Conservation (phyloP, 1,284 basidiomycete genomes). For the Rhodotorula sp. region DNA sequence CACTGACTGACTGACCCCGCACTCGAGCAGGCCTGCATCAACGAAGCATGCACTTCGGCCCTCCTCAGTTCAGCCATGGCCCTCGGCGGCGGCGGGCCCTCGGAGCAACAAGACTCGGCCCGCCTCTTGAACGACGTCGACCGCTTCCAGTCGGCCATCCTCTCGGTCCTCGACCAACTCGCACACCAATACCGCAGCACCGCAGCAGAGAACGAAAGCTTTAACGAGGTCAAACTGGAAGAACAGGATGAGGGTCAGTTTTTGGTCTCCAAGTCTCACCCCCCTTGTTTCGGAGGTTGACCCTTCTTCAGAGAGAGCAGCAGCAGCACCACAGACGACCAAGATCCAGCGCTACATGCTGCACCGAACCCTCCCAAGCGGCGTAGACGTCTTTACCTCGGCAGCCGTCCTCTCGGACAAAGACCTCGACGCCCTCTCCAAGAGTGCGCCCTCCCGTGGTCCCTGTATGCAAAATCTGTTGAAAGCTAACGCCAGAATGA, state of each 20-base stretch:
- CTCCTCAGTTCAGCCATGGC: constrained; percentile 20
- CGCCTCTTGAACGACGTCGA: constrained; percentile 25
- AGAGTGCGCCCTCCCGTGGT: neutral
- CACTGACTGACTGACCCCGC: neutral
- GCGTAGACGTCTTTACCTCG: constrained; percentile 41
- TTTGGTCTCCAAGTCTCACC: constrained; percentile 1
- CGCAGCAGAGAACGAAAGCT: too few species aligned
- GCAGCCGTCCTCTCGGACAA: constrained; percentile 25
- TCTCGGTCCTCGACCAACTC: constrained; percentile 20
- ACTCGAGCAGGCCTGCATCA: constrained; percentile 17
- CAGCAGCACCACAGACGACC: neutral
- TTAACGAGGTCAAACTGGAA: neutral
- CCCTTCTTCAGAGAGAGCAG: too few species aligned
- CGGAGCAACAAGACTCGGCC: constrained; percentile 5
- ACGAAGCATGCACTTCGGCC: constrained; percentile 26
- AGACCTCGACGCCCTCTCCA: constrained; percentile 22
- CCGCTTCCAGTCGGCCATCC: constrained; percentile 17
- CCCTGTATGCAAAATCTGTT: too few species aligned
- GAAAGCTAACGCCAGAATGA: too few species aligned
- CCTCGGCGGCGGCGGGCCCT: neutral
- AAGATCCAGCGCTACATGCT: constrained; percentile 38
- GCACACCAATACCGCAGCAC: constrained; percentile 3
- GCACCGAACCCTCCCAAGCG: constrained; percentile 34
- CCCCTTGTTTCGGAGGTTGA: neutral
- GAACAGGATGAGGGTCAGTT: neutral